Conservation (phyloP, 768 basidiomycete genomes). For the Wakefieldia striispora region DNA sequence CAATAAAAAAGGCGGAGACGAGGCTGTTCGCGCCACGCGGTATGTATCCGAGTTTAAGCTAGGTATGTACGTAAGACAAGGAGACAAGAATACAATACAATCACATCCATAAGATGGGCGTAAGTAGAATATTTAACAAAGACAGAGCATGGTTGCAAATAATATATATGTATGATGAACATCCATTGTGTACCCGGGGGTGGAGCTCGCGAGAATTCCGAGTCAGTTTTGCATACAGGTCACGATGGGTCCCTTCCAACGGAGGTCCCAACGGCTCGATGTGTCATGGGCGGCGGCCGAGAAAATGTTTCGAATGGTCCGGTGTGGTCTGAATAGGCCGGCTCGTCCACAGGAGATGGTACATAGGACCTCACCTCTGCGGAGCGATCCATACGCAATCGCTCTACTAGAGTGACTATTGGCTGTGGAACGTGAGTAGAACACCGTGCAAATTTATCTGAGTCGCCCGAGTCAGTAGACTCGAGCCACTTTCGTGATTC, state of each 20-base stretch:
- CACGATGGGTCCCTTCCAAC: slow-evolving; percentile 11
- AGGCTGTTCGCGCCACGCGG: too few species aligned
- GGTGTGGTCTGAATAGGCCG: slow-evolving; percentile 9
- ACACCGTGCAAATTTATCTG: slow-evolving; percentile 15
- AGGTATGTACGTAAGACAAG: slow-evolving; percentile 16
- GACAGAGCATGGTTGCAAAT: slow-evolving; percentile 11
- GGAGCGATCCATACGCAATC: slow-evolving; percentile 54
- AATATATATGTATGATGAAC: slow-evolving; percentile 16
- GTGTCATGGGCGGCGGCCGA: slow-evolving; percentile 32
- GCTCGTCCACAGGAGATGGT: slow-evolving; percentile 29
- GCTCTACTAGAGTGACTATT: slow-evolving; percentile 41
- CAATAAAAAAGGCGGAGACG: neutral
- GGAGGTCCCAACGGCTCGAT: neutral
- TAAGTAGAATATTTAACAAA: slow-evolving; percentile 19
- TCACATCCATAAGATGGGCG: slow-evolving; percentile 16
- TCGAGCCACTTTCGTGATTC: neutral
- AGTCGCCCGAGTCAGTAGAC: slow-evolving; percentile 4
- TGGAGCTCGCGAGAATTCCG: neutral
- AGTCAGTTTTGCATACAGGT: neutral
- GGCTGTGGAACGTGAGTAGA: slow-evolving; percentile 30
- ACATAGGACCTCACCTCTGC: slow-evolving; percentile 64
- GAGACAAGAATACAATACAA: slow-evolving; percentile 18
- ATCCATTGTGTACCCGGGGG: neutral
- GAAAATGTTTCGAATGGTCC: slow-evolving; percentile 37
- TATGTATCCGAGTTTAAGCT: neutral